A percentile compares a stretch with the other conserved stretches of the same genome.
These are phyloP conservation scores for Globisporangium recalcitrans DNA, from an alignment of 352 stramenopile species.

Conservation along the genomic window DNA sequence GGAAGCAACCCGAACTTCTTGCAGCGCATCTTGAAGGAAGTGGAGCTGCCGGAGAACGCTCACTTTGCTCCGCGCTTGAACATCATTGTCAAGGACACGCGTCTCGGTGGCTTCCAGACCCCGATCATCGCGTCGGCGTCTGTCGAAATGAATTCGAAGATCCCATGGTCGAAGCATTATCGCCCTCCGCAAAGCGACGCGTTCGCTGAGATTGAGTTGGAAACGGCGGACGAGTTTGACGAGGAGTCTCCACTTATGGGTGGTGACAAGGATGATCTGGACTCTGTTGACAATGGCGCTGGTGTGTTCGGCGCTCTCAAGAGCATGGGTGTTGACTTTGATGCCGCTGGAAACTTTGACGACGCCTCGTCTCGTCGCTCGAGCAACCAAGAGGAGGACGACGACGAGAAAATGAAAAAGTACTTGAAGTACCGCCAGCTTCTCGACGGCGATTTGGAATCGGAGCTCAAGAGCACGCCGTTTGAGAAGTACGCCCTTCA, in stretches of 20 bases:
- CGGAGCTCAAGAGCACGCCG: slow-evolving; percentile 74
- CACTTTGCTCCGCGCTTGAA: slow-evolving; percentile 87
- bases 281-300: slow-evolving; percentile 68
- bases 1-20: slow-evolving; percentile 88
- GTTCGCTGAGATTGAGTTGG: slow-evolving; percentile 64
- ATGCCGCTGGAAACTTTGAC: slow-evolving; percentile 57
- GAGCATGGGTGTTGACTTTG: slow-evolving; percentile 79
- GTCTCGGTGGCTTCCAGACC: slow-evolving; percentile 80
- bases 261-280: slow-evolving; percentile 21
- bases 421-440: slow-evolving; percentile 77
- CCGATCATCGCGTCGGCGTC: slow-evolving; percentile 81
- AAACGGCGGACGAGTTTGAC: slow-evolving; percentile 47
- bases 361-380: slow-evolving; percentile 46
- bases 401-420: slow-evolving; percentile 61
- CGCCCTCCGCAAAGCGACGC: slow-evolving; percentile 56
- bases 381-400: slow-evolving; percentile 45
- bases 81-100: slow-evolving; percentile 87
- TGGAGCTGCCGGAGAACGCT: slow-evolving; percentile 84
- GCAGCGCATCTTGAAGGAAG: slow-evolving; percentile 84
- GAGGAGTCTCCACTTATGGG: slow-evolving; percentile 54
- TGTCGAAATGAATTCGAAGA: slow-evolving; percentile 81
- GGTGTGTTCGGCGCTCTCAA: slow-evolving; percentile 84
- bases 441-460: slow-evolving; percentile 63
- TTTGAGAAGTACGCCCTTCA: slow-evolving; percentile 88
- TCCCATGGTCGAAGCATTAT: slow-evolving; percentile 81